phyloP scores from a whole-genome alignment of 306 rosid genomes.

The Abrus pulchellus region DNA sequence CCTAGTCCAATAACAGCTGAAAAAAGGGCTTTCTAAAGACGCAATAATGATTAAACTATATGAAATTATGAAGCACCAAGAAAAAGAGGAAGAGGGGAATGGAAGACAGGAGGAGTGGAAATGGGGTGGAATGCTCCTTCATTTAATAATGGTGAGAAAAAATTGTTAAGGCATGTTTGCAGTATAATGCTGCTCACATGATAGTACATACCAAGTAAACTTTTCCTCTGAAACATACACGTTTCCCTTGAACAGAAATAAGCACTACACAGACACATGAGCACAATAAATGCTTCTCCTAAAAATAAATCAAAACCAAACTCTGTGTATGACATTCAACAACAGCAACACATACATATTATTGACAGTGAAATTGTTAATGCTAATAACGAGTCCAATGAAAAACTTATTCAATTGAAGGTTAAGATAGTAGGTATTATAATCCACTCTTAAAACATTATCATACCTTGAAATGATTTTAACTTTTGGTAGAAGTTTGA shows the following conservation, averaged over 20 bases:
- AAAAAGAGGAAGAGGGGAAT: not conserved
- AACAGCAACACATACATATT: not conserved
- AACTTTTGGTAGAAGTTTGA: too few relatives aligned
- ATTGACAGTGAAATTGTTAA: not conserved
- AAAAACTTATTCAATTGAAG: not conserved
- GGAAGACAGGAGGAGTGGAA: not conserved
- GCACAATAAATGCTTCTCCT: not conserved
- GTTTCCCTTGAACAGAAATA: not conserved
- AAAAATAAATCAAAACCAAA: conserved; percentile 14
- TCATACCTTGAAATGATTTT: not conserved
- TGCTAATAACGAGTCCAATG: not conserved
- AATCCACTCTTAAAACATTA: not conserved
- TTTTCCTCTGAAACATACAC: not conserved
- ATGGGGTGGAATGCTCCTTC: not conserved
- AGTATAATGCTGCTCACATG: not conserved
- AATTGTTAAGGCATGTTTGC: not conserved
- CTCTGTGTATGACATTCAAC: conserved; percentile 13
- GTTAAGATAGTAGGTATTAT: not conserved
- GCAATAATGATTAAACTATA: not conserved
- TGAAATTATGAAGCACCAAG: not conserved
- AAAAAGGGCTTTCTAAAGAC: not conserved
- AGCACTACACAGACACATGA: not conserved
- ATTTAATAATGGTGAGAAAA: not conserved
- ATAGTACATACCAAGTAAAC: not conserved
- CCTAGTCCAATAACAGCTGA: conserved; percentile 1